These are phyloP conservation scores for Angomonas deanei DNA, from an alignment of 208 protist genomes.

Conservation along the genomic window DNA sequence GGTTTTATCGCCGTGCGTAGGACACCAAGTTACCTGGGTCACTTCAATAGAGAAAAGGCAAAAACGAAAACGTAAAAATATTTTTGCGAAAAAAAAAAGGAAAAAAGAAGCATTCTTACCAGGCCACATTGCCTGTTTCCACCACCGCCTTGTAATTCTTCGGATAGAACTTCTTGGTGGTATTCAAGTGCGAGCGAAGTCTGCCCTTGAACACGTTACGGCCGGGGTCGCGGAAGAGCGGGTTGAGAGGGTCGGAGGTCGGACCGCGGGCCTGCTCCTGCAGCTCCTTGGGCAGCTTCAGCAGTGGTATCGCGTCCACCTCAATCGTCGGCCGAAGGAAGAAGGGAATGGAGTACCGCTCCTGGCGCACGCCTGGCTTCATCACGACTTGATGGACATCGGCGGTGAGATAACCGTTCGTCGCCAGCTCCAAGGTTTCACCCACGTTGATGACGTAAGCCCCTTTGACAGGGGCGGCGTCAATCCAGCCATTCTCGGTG, in stretches of 20 bases:
- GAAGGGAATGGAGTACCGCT: constrained; percentile 10
- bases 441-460: constrained; percentile 13
- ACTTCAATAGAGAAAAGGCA: background rate
- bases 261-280: background rate
- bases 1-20: no score
- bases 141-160: background rate
- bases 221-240: background rate
- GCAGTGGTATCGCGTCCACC: background rate
- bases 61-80: background rate
- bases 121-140: background rate
- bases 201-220: background rate
- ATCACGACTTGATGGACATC: constrained; percentile 10
- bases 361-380: constrained; percentile 1
- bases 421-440: constrained; percentile 9
- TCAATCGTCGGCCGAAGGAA: background rate
- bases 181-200: constrained; percentile 1
- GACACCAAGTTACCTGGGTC: no score
- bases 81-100: constrained; percentile 2
- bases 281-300: constrained; percentile 1
- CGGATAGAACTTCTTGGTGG: constrained; percentile 1
- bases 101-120: background rate
- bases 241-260: background rate
- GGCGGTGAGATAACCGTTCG: constrained; percentile 6
- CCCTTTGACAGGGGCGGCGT: background rate
- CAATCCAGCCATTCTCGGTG: constrained; percentile 11